Conservation (phyloP, 371 early-diverging fungal genomes). For the Lichtheimia hyalospora region DNA sequence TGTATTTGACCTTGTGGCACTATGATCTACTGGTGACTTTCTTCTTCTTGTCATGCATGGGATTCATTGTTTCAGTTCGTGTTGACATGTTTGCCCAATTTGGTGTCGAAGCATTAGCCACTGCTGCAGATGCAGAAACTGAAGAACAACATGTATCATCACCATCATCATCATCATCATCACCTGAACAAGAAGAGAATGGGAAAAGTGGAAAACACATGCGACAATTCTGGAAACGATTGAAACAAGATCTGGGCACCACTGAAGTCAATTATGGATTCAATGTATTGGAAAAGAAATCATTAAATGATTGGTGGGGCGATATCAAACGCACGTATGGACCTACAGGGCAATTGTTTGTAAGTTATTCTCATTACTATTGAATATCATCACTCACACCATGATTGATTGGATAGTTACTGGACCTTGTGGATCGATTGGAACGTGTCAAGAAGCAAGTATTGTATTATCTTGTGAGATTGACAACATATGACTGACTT, state of each 20-base stretch:
- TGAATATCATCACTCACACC: background rate
- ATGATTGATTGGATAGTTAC: constrained; percentile 13
- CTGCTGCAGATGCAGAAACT: constrained; percentile 5
- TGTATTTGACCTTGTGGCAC: constrained; percentile 34
- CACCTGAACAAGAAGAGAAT: background rate
- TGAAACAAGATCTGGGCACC: constrained; percentile 17
- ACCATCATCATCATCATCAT: background rate
- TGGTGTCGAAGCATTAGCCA: constrained; percentile 29
- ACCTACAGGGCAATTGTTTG: constrained; percentile 32
- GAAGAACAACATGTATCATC: background rate
- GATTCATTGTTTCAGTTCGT: constrained; percentile 16
- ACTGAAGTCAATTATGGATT: constrained; percentile 9
- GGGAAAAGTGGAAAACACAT: constrained; percentile 2
- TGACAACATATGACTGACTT: background rate
- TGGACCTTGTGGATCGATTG: constrained; percentile 35
- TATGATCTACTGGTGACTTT: constrained; percentile 31
- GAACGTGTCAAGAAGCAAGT: constrained; percentile 41
- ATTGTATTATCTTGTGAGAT: background rate
- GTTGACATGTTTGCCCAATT: constrained; percentile 30
- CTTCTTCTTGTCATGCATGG: constrained; percentile 10
- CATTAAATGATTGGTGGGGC: constrained; percentile 30
- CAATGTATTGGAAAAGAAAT: constrained; percentile 21
- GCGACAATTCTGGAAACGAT: constrained; percentile 16
- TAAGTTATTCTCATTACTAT: constrained; percentile 7
- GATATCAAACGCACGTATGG: constrained; percentile 35